These are phyloP conservation scores for sunflower (Helianthus annuus) DNA, from an alignment of 129 eudicot species.

Conservation along the genomic window DNA sequence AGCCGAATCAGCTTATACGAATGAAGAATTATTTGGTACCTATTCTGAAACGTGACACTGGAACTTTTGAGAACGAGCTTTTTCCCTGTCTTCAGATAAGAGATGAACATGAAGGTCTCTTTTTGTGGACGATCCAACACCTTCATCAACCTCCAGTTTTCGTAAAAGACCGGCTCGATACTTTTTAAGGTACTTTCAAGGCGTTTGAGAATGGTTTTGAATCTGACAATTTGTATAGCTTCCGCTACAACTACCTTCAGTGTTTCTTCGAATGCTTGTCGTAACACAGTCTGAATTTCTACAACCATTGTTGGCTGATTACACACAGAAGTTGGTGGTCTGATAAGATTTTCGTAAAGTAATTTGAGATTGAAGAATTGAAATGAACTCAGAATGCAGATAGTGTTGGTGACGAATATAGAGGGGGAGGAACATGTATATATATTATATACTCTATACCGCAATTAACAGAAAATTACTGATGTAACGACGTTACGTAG, in stretches of 20 bases:
- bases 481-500: neutral
- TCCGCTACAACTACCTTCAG: slow-evolving; percentile 6
- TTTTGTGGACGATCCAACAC: slow-evolving; percentile 5
- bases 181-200: slow-evolving; percentile 20
- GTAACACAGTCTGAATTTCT: no score
- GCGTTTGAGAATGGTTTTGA: slow-evolving; percentile 20
- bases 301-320: slow-evolving; percentile 10
- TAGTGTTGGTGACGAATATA: neutral
- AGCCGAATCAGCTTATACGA: slow-evolving; percentile 10
- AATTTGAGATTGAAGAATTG: neutral
- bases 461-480: neutral
- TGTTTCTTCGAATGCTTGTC: neutral
- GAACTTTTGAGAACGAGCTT: slow-evolving; percentile 32
- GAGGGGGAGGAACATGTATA: neutral
- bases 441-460: neutral
- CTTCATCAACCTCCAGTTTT: neutral
- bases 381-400: neutral
- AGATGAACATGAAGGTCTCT: slow-evolving; percentile 8
- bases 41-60: neutral
- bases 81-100: slow-evolving; percentile 16
- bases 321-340: neutral
- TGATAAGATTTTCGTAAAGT: neutral
- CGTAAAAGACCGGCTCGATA: slow-evolving; percentile 14
- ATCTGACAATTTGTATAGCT: slow-evolving; percentile 2
- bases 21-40: neutral